A percentile compares a stretch with the other conserved stretches of the same genome.
Conservation (phyloP, 1,139 yeast species). For the Taphrina flavorubra region DNA sequence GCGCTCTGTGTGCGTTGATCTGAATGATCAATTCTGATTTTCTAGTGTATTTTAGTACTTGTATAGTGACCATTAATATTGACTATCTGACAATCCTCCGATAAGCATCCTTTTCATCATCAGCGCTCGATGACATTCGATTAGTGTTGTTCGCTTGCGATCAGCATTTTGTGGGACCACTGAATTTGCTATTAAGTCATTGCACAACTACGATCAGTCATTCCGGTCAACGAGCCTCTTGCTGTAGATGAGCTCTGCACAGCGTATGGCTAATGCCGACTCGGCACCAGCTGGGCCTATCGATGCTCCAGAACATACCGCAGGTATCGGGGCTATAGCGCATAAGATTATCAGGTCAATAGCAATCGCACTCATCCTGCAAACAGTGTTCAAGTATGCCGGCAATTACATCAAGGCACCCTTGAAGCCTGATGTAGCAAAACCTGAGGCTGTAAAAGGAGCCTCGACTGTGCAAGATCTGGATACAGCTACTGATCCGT, state of each 20-base stretch:
- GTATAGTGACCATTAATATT: too few relatives aligned
- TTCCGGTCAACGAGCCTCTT: too few relatives aligned
- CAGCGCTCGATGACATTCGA: too few relatives aligned
- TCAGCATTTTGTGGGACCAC: neutral
- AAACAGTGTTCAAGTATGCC: conserved; percentile 16
- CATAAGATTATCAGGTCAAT: conserved; percentile 28
- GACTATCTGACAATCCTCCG: too few relatives aligned
- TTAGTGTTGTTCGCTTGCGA: neutral
- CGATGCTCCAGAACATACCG: conserved; percentile 23
- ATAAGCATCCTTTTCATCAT: too few relatives aligned
- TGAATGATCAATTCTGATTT: too few relatives aligned
- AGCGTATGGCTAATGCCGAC: conserved; percentile 20
- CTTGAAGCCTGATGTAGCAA: conserved; percentile 23
- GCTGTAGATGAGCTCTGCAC: conserved; percentile 23
- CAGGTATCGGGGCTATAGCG: conserved; percentile 8
- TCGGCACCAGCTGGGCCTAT: conserved; percentile 11
- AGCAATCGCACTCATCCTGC: conserved; percentile 28
- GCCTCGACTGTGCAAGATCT: conserved; percentile 32
- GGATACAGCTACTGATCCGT: conserved; percentile 26
- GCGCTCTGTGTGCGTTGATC: too few relatives aligned
- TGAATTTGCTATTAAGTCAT: too few relatives aligned
- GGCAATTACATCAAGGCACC: conserved; percentile 37
- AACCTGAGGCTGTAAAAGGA: conserved; percentile 18
- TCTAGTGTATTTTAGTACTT: too few relatives aligned
- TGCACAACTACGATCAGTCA: too few relatives aligned